These are phyloP conservation scores for Cladophialophora bantiana DNA, from an alignment of 2,329 filamentous ascomycete genomes.

Conservation along the genomic window DNA sequence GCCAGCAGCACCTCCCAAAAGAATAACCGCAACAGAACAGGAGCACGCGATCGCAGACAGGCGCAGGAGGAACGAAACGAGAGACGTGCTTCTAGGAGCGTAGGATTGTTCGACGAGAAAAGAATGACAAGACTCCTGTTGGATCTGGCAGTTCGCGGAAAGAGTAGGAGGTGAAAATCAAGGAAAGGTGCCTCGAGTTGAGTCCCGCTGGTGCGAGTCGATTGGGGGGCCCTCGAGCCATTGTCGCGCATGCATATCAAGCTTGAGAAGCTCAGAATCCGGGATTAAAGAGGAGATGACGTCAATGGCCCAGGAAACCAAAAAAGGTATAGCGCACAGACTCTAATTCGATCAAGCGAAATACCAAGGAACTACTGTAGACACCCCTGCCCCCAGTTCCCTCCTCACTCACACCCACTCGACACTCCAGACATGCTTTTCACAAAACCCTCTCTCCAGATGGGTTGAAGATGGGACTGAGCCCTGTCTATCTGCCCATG, in stretches of 20 bases:
- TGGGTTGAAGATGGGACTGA: no score
- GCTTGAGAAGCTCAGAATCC: background rate
- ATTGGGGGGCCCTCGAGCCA: no score
- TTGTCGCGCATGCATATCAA: background rate
- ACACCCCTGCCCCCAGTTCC: no score
- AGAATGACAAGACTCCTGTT: constrained; percentile 1
- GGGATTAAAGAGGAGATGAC: background rate
- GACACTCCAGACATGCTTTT: no score
- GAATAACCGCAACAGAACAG: background rate
- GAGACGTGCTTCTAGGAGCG: background rate
- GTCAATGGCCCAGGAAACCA: constrained; percentile 5
- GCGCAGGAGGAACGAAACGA: background rate
- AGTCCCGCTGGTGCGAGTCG: background rate
- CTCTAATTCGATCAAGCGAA: background rate
- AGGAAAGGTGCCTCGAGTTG: background rate
- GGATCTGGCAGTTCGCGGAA: background rate
- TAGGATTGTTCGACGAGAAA: background rate
- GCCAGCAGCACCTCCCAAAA: background rate
- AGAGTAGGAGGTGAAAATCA: constrained; percentile 6
- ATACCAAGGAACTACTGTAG: no score
- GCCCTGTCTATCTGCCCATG: background rate
- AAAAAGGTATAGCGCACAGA: background rate
- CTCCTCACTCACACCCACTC: no score
- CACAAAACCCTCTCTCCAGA: no score
- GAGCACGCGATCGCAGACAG: background rate